Evolutionary conservation across 2,329 filamentous ascomycete species (phyloP), one percentile per base, ranked within the genome.

Genomic region (Apiospora koreana): DNA sequence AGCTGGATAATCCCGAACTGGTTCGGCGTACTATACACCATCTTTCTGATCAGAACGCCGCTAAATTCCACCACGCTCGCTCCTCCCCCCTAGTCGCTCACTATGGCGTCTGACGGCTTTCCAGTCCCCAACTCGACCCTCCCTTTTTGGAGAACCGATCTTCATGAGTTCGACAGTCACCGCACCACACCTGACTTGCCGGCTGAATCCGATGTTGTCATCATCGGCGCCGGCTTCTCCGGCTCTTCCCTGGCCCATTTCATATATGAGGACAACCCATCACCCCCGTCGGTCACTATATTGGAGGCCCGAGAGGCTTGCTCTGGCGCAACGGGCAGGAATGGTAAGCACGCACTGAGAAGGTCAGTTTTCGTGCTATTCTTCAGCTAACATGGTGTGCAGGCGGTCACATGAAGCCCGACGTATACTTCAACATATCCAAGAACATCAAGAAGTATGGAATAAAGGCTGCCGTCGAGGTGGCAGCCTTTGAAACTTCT

Each of bases 81-180:
- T 54, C 16, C 31, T 54, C 25, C 48, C 12, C 16, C 25, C 48
- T 31, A 54, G 14, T 18, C 25, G 50, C 16, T 58, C 50, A 21
- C 28, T 9, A 50, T 68, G 66, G 46, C 66, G 35, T 21, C 50
- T n/a, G 64, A 65, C 5, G 38, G 42, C 23, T 74, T 74, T 38
- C 77, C 76, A 50, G 77, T 78, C 16, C 70, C 76, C 8, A 73
- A 76, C 71, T 67, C 85, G 1, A 84, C 81, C 6, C 74, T 79
- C 31, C 87, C 86, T 0, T 88, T 87, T 80, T 88, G 87, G 87
- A 85, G 87, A 71, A 85, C 81, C 67, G 82, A 88, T 75, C 85
- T 86, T 2, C 86, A 85, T 45, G 76, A 83, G 72, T 80, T 89
- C 1, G 79, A 85, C 21, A 84, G 83, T 45, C 85, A 88, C 74